Percentiles rank a stretch among this genome's conserved stretches.
Conservation (phyloP, 2,329 filamentous ascomycete species). For the Elsinoe australis region DNA sequence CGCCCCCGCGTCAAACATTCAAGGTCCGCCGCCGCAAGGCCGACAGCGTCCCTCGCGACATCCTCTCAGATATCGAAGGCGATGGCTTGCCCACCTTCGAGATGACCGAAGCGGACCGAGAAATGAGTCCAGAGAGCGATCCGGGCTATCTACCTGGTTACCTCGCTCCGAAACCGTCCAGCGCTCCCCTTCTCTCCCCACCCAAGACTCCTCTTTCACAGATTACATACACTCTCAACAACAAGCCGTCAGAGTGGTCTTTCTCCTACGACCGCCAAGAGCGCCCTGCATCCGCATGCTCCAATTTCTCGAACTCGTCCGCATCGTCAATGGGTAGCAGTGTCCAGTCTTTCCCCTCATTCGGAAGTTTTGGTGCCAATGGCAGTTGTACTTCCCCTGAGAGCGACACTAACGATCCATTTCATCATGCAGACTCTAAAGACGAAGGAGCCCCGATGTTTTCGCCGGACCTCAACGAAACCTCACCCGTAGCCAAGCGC, state of each 20-base stretch:
- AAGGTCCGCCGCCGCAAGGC: conserved; percentile 43
- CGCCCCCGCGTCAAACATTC: conserved; percentile 41
- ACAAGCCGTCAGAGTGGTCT: conserved; percentile 22
- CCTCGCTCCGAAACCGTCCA: conserved; percentile 36
- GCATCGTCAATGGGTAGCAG: conserved; percentile 53
- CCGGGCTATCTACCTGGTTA: conserved; percentile 28
- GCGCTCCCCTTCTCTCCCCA: conserved; percentile 36
- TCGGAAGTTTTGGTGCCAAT: conserved; percentile 35
- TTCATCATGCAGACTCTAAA: conserved; percentile 31
- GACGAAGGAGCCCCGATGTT: conserved; percentile 24
- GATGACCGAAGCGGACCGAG: conserved; percentile 34
- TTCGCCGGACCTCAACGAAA: conserved; percentile 23
- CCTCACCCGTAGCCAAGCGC: conserved; percentile 33
- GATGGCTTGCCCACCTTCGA: conserved; percentile 44
- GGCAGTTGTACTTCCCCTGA: conserved; percentile 56
- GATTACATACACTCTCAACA: conserved; percentile 29
- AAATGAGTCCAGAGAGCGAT: conserved; percentile 27
- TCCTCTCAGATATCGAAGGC: conserved; percentile 23
- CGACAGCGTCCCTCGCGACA: conserved; percentile 23
- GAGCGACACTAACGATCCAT: conserved; percentile 51
- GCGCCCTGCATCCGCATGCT: conserved; percentile 52
- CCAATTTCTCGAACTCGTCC: conserved; percentile 55
- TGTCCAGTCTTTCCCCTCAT: conserved; percentile 48
- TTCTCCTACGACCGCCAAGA: conserved; percentile 36
- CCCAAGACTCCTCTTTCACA: conserved; percentile 44